Percentiles rank a stretch among this genome's conserved stretches.
phyloP scores from a whole-genome alignment of 345 rosid species.

The Euphorbia peplus region DNA sequence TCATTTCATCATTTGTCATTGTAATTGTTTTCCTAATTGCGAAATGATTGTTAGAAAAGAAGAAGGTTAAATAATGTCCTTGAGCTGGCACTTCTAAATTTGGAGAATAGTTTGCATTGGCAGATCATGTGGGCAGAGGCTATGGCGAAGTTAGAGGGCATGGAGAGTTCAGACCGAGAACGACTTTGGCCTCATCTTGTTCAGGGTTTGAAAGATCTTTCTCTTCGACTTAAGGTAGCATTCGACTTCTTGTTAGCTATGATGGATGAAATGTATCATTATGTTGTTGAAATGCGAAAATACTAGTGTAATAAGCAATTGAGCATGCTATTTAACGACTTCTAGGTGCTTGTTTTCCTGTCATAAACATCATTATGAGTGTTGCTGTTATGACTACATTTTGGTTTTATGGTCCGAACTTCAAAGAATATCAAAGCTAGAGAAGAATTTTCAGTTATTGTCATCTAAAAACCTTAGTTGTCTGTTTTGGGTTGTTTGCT shows the following conservation, averaged over 20 bases:
- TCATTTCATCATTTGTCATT: not conserved
- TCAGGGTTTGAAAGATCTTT: constrained; percentile 92
- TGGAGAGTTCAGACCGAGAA: constrained; percentile 87
- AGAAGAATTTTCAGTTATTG: not conserved
- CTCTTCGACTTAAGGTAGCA: constrained; percentile 76
- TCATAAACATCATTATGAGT: not conserved
- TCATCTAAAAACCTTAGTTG: not conserved
- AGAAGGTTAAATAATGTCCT: not conserved
- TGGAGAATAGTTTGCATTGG: constrained; percentile 43
- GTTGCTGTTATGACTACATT: not conserved
- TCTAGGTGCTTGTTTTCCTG: not conserved
- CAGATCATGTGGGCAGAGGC: constrained; percentile 99
- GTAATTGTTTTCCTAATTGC: not conserved
- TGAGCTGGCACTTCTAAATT: constrained; percentile 23
- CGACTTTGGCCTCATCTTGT: constrained; percentile 99
- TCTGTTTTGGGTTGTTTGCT: not conserved
- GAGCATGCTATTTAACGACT: not conserved
- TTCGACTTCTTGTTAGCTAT: constrained; percentile 14
- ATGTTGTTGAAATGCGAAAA: not conserved
- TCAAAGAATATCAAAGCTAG: not conserved
- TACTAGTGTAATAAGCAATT: not conserved
- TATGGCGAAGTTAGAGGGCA: constrained; percentile 87
- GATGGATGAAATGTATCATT: not conserved
- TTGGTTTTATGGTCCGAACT: not conserved
- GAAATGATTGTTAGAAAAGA: not conserved